phyloP scores from a whole-genome alignment of 768 basidiomycete genomes.

The Gymnopilus dilepis region DNA sequence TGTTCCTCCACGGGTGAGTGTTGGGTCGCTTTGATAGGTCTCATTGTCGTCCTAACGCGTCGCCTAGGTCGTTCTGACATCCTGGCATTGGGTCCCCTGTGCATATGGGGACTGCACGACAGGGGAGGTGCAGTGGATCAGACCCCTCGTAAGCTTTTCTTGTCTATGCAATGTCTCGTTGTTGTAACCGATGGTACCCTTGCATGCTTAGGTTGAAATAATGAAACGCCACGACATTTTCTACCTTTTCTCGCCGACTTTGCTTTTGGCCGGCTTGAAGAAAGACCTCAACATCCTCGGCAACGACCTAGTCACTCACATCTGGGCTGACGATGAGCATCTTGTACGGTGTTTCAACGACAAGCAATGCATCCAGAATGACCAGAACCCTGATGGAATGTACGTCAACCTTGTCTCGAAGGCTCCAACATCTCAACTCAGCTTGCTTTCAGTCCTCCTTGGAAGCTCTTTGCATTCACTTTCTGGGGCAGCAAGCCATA shows the following conservation, averaged over 20 bases:
- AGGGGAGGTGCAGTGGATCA: slow-evolving; percentile 20
- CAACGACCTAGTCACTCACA: slow-evolving; percentile 20
- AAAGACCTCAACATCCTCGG: slow-evolving; percentile 18
- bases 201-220: slow-evolving; percentile 13
- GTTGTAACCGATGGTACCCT: not conserved
- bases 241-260: slow-evolving; percentile 16
- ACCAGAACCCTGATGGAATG: slow-evolving; percentile 17
- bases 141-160: slow-evolving; percentile 10
- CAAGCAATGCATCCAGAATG: slow-evolving; percentile 11
- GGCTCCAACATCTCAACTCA: not conserved
- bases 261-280: not conserved
- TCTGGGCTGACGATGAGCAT: slow-evolving; percentile 22
- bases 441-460: slow-evolving; percentile 14
- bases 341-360: slow-evolving; percentile 17
- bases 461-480: slow-evolving; percentile 21
- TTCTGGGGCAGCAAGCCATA: slow-evolving; percentile 22
- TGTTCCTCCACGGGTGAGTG: slow-evolving; percentile 14
- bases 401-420: not conserved
- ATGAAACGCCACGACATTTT: slow-evolving; percentile 17
- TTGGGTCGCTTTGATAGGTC: not conserved
- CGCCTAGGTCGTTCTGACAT: slow-evolving; percentile 16
- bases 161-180: not conserved
- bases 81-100: slow-evolving; percentile 23
- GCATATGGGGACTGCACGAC: slow-evolving; percentile 18
- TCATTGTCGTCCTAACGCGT: not conserved